phyloP scores from a whole-genome alignment of 257 asterid species.

The Nicotiana undulata region DNA sequence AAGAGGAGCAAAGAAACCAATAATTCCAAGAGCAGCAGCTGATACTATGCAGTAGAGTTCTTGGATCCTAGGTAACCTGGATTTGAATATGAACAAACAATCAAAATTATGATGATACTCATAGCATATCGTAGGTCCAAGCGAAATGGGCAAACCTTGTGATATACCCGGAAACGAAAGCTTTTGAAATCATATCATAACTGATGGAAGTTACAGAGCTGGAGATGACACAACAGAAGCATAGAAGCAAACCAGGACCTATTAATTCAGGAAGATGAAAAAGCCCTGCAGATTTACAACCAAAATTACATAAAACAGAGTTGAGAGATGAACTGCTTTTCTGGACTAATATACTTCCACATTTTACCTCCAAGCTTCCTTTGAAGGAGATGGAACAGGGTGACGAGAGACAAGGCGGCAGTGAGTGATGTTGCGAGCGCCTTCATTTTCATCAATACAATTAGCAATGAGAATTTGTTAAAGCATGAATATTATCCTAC shows the following conservation, averaged over 20 bases:
- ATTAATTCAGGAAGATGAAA: neutral
- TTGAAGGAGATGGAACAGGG: conserved; percentile 6
- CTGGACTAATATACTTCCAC: neutral
- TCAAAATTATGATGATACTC: neutral
- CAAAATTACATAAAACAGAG: neutral
- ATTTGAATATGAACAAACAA: neutral
- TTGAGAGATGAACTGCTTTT: neutral
- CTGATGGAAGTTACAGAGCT: neutral
- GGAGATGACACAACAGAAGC: conserved; percentile 1
- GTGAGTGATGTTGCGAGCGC: conserved; percentile 5
- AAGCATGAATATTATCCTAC: neutral
- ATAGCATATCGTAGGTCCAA: neutral
- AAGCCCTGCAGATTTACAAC: neutral
- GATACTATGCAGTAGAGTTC: neutral
- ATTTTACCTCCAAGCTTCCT: conserved; percentile 10
- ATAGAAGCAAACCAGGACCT: neutral
- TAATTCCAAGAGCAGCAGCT: conserved; percentile 4
- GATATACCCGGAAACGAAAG: neutral
- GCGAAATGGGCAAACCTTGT: neutral
- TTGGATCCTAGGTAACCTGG: conserved; percentile 3
- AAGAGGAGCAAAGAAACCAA: conserved; percentile 9
- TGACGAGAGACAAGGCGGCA: neutral
- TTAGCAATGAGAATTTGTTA: neutral
- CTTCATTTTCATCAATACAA: neutral
- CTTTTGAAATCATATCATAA: neutral